Evolutionary conservation across 768 basidiomycete species (phyloP), one percentile per base, ranked within the genome.

Genomic region (Nidula microcarpa): DNA sequence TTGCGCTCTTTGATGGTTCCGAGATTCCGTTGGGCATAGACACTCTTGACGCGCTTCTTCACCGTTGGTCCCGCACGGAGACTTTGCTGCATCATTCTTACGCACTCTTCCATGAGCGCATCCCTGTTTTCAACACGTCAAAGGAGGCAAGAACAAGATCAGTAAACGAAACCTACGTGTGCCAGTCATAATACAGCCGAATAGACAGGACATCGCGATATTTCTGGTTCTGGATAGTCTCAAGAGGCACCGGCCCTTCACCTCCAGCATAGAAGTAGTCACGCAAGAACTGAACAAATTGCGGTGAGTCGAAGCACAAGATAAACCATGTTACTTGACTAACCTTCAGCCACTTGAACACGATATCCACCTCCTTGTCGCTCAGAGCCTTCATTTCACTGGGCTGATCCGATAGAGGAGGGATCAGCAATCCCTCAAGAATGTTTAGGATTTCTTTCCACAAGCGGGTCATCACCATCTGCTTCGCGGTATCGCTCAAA

Each of bases 321-420:
- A 43, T 7, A 11, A n/a, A 5, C 33, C 33, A 47, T 18, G 10
- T 37, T 6, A 34, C 37, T 5, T 6, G 13, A 36, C 56, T 14
- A 53, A 91, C 94, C 85, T 94, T 95, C 51, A 98, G 68, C 93
- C 97, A 98, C 67, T 94, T 96, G 75, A 98, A 93, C n/a, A 95
- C 96, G 54, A 98, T 88, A 65, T 98, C 97, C 36, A 98, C 90
- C 72, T 98, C 97, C 70, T 96, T 95, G 62, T 98, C 97, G 30
- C 80, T 86, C 64, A 99, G 67, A 1, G 94, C 88, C 60, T 91
- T 89, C 92, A 98, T 88, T 51, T 94, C 90, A 43, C 93, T 93
- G 8, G 87, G 76, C 14, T 81, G 72, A 55, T 96, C 92, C 5
- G 89, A 91, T 52, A 99, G 69, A 2, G 95, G 91, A 3, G 97